phyloP scores from a whole-genome alignment of 768 basidiomycete genomes.

The Leccinum rimulosum region DNA sequence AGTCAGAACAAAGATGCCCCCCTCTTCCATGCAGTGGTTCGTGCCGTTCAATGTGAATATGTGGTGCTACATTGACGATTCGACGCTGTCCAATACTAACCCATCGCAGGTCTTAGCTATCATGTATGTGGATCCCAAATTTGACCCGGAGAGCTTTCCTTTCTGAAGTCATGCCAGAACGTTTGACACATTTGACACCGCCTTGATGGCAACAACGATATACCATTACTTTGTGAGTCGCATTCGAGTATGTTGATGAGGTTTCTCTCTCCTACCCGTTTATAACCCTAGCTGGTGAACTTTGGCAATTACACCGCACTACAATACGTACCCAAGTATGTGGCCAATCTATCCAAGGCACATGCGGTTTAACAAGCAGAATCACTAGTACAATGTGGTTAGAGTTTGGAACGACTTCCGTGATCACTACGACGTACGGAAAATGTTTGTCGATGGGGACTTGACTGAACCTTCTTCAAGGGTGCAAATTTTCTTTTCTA shows the following conservation, averaged over 20 bases:
- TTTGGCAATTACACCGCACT: constrained; percentile 1
- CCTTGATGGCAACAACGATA: neutral
- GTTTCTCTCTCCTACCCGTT: neutral
- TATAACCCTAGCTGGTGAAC: neutral
- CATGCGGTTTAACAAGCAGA: neutral
- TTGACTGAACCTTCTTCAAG: neutral
- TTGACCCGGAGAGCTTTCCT: neutral
- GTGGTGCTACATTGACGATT: neutral
- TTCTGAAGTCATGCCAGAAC: neutral
- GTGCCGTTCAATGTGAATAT: neutral
- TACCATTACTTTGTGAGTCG: constrained; percentile 5
- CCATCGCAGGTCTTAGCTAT: neutral
- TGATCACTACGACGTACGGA: constrained; percentile 6
- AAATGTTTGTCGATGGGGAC: neutral
- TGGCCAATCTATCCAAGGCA: neutral
- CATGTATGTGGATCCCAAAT: neutral
- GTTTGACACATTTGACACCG: neutral
- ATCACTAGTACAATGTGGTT: constrained; percentile 1
- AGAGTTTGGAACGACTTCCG: neutral
- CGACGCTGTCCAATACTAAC: neutral
- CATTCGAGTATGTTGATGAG: neutral
- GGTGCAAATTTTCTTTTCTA: constrained; percentile 7
- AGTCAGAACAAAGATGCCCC: neutral
- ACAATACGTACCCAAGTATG: neutral
- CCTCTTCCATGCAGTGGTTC: constrained; percentile 6